These are phyloP conservation scores for Extremus antarcticus DNA, from an alignment of 495 filamentous ascomycete genomes.

Conservation along the genomic window DNA sequence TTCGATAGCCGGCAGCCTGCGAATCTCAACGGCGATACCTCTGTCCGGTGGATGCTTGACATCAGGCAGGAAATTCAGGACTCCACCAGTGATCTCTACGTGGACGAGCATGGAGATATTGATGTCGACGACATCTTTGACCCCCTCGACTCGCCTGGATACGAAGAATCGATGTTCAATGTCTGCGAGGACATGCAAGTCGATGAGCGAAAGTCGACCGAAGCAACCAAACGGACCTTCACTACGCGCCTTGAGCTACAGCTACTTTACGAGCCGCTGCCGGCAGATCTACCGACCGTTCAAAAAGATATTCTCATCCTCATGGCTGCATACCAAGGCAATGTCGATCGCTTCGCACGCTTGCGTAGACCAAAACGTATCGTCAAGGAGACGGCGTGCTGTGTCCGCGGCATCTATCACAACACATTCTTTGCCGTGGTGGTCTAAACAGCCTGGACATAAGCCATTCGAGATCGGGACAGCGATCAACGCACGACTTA, in stretches of 20 bases:
- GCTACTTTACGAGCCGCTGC: not conserved
- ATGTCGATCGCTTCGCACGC: not conserved
- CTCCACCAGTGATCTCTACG: not conserved
- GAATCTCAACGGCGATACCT: constrained; percentile 26
- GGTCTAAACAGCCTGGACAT: constrained; percentile 12
- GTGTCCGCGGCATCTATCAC: not conserved
- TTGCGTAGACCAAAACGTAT: not conserved
- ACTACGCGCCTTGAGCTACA: not conserved
- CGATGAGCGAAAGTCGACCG: not conserved
- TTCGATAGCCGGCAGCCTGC: not conserved
- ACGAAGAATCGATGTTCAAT: not conserved
- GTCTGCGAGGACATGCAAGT: not conserved
- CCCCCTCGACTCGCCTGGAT: not conserved
- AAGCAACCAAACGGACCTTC: not conserved
- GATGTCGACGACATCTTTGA: not conserved
- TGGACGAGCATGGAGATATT: too few relatives aligned
- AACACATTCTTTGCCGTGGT: constrained; percentile 19
- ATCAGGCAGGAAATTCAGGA: constrained; percentile 5
- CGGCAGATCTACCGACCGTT: not conserved
- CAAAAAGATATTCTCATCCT: not conserved
- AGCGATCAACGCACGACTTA: constrained; percentile 7
- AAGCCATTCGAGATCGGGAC: not conserved
- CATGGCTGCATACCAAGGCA: not conserved
- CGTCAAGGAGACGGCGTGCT: not conserved
- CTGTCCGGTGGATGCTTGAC: constrained; percentile 16